Conservation (phyloP, 108 stramenopile genomes). For the Pseudonitzschia multiseries region DNA sequence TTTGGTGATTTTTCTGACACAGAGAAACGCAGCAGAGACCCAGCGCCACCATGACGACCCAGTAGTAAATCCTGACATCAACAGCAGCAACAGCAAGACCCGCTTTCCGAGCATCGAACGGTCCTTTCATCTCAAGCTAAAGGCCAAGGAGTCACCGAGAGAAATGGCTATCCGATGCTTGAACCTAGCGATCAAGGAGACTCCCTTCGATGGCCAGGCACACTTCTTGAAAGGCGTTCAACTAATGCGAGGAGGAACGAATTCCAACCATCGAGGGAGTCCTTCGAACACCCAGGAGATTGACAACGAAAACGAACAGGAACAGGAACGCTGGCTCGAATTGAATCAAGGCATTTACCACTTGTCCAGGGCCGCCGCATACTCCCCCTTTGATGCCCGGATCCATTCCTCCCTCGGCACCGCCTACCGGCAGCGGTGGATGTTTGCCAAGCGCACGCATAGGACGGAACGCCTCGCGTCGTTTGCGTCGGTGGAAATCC, state of each 20-base stretch:
- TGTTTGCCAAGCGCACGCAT: not conserved
- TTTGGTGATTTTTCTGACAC: conserved; percentile 58
- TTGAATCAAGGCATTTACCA: not conserved
- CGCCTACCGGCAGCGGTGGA: conserved; percentile 3
- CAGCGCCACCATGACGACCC: not conserved
- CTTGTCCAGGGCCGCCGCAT: not conserved
- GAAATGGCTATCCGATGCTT: not conserved
- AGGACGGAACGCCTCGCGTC: not conserved
- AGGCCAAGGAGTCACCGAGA: not conserved
- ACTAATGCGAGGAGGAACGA: not conserved
- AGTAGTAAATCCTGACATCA: too few relatives aligned
- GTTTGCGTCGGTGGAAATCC: not conserved
- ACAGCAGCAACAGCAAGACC: not conserved
- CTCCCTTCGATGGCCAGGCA: conserved; percentile 3
- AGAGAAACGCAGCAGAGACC: not conserved
- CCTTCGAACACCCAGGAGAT: not conserved
- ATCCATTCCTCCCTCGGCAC: not conserved
- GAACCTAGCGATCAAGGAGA: not conserved
- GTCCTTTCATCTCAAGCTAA: conserved; percentile 6
- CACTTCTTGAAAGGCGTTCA: not conserved
- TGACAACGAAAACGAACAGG: not conserved
- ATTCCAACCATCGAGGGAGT: not conserved
- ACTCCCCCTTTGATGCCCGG: not conserved
- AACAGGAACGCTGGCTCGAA: not conserved
- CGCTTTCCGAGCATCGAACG: not conserved